phyloP scores from a whole-genome alignment of 108 stramenopile species.

The Cyclotella choctawhatcheeana region DNA sequence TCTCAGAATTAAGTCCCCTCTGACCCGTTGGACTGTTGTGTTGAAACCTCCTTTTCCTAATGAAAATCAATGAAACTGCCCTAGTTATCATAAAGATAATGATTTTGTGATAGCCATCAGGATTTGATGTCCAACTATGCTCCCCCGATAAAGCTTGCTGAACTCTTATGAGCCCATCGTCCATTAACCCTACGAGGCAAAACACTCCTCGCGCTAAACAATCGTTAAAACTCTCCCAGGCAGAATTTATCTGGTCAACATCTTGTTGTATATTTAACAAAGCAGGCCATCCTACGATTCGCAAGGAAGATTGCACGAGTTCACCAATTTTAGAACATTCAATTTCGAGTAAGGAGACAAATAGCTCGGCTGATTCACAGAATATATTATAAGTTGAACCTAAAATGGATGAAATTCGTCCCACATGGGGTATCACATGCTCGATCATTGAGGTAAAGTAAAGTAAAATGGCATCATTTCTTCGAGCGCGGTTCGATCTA shows the following conservation, averaged over 20 bases:
- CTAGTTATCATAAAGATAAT: conserved; percentile 24
- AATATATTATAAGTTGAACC: conserved; percentile 23
- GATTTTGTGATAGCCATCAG: conserved; percentile 17
- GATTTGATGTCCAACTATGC: neutral
- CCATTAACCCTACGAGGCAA: conserved; percentile 2
- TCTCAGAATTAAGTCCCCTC: neutral
- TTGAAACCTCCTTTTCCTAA: conserved; percentile 9
- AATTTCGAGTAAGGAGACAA: conserved; percentile 16
- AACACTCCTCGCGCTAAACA: conserved; percentile 10
- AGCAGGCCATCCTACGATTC: conserved; percentile 26
- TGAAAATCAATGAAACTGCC: conserved; percentile 15
- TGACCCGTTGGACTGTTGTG: neutral
- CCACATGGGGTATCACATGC: conserved; percentile 5
- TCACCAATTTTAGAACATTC: conserved; percentile 8
- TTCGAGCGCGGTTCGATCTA: neutral
- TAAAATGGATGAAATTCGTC: neutral
- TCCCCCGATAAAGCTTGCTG: conserved; percentile 9
- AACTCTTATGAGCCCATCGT: conserved; percentile 8
- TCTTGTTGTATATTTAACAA: conserved; percentile 23
- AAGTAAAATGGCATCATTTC: conserved; percentile 11
- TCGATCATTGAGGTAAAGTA: conserved; percentile 18
- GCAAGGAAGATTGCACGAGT: conserved; percentile 8
- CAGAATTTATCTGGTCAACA: conserved; percentile 7
- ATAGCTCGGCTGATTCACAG: conserved; percentile 23
- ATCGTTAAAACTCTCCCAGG: conserved; percentile 16